phyloP scores from a whole-genome alignment of 768 basidiomycete genomes.

The Auricularia sp. region DNA sequence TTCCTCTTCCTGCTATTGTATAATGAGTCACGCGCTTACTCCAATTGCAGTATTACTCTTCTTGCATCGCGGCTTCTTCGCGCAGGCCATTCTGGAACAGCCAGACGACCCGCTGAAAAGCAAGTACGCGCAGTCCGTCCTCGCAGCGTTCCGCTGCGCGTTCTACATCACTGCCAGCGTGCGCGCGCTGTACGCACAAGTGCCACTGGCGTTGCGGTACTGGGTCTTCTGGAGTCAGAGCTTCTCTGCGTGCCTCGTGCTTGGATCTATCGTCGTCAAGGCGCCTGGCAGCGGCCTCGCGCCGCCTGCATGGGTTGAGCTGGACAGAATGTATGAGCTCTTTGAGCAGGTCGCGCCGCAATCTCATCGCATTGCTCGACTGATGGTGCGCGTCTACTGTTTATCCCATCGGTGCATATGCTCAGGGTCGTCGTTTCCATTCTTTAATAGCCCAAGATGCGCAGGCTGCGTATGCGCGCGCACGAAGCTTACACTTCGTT shows the following conservation, averaged over 20 bases:
- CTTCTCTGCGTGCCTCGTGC: constrained; percentile 46
- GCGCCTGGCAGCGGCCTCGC: not conserved
- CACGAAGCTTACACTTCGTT: not conserved
- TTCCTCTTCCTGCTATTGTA: not conserved
- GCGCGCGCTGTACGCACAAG: constrained; percentile 55
- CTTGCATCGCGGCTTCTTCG: constrained; percentile 65
- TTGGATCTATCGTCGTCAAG: not conserved
- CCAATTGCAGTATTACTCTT: constrained; percentile 47
- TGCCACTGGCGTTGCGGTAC: constrained; percentile 53
- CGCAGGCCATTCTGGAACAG: constrained; percentile 61
- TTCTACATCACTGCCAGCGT: constrained; percentile 62
- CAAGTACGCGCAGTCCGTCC: constrained; percentile 65
- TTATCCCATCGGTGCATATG: too few species aligned
- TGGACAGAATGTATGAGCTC: not conserved
- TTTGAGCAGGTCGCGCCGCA: not conserved
- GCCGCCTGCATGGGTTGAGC: not conserved
- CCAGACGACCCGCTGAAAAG: constrained; percentile 67
- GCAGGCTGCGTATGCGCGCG: not conserved
- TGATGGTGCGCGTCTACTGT: not conserved
- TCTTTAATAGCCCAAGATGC: not conserved
- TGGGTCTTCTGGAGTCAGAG: constrained; percentile 44
- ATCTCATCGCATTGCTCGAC: not conserved
- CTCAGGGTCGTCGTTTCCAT: too few species aligned
- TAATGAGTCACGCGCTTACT: too few species aligned
- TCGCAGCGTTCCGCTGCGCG: constrained; percentile 67